Percentiles rank a stretch among this genome's conserved stretches.
Evolutionary conservation across 2,329 filamentous ascomycete genomes (phyloP).

Genomic region (Myriosclerotinia duriaeana): DNA sequence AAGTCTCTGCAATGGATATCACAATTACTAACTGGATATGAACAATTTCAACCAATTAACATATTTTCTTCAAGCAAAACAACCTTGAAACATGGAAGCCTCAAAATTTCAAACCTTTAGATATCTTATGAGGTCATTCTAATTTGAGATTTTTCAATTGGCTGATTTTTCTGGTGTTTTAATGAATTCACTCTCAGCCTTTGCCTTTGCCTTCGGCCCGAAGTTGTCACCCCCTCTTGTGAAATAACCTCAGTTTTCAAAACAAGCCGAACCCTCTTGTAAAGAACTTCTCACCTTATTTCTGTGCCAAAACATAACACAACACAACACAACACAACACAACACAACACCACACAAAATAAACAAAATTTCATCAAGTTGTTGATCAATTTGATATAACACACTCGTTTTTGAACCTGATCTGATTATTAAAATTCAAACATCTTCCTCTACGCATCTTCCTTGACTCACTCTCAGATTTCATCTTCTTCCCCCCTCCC

Average conservation of each 20-base stretch:
- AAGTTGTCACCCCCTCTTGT: too few relatives aligned
- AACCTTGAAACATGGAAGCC: neutral
- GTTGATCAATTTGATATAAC: conserved; percentile 10
- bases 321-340: neutral
- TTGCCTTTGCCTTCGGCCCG: neutral
- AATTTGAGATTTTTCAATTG: too few relatives aligned
- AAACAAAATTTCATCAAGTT: conserved; percentile 4
- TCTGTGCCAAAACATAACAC: too few relatives aligned
- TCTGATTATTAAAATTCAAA: neutral
- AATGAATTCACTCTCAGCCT: neutral
- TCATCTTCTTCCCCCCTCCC: neutral
- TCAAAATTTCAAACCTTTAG: neutral
- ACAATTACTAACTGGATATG: neutral
- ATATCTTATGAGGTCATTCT: neutral
- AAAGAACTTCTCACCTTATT: neutral
- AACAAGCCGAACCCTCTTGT: too few relatives aligned
- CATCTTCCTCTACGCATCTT: neutral
- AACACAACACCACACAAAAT: too few relatives aligned
- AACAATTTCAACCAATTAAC: neutral
- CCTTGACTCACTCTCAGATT: neutral
- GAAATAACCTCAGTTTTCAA: neutral
- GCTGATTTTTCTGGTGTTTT: neutral
- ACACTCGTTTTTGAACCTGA: conserved; percentile 8
- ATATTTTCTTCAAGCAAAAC: neutral
- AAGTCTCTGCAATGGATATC: neutral